Evolutionary conservation across 2,329 filamentous ascomycete genomes (phyloP).

Genomic region (Blastomyces emzantsi): DNA sequence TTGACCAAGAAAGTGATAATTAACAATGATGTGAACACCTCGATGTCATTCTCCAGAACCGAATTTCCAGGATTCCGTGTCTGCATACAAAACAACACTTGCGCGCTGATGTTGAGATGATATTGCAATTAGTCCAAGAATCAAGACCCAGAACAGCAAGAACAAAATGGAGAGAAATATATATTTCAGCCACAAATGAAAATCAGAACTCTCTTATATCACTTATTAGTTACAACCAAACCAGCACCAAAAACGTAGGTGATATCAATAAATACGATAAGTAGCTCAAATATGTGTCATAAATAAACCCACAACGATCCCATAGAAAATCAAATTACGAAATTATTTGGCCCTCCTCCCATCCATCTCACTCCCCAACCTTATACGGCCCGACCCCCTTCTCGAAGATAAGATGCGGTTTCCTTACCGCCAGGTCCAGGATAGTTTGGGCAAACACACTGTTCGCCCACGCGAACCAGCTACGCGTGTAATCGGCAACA

Average conservation of each 20-base stretch:
- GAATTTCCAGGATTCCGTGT: too few relatives aligned
- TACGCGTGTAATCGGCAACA: slow-evolving; percentile 63
- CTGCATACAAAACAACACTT: too few relatives aligned
- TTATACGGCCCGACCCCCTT: slow-evolving; percentile 38
- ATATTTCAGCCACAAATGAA: not conserved
- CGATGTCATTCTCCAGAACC: too few relatives aligned
- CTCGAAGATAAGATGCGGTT: slow-evolving; percentile 79
- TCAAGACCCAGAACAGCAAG: too few relatives aligned
- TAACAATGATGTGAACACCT: too few relatives aligned
- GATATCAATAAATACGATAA: not conserved
- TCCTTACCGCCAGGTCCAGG: slow-evolving; percentile 76
- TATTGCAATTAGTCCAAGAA: too few relatives aligned
- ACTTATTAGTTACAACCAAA: not conserved
- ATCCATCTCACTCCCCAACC: slow-evolving; percentile 6
- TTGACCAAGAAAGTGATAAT: not conserved
- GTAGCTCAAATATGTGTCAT: too few relatives aligned
- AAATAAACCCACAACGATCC: too few relatives aligned
- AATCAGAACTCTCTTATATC: not conserved
- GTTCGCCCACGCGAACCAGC: slow-evolving; percentile 98
- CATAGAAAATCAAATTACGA: too few relatives aligned
- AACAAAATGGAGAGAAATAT: too few relatives aligned
- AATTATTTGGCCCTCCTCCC: too few relatives aligned
- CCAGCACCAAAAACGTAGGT: not conserved
- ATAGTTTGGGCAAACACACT: slow-evolving; percentile 92
- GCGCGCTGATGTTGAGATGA: too few relatives aligned